A percentile compares a stretch with the other conserved stretches of the same genome.
These are phyloP conservation scores for Lepidium aucheri DNA, from an alignment of 345 rosid species.

Conservation along the genomic window DNA sequence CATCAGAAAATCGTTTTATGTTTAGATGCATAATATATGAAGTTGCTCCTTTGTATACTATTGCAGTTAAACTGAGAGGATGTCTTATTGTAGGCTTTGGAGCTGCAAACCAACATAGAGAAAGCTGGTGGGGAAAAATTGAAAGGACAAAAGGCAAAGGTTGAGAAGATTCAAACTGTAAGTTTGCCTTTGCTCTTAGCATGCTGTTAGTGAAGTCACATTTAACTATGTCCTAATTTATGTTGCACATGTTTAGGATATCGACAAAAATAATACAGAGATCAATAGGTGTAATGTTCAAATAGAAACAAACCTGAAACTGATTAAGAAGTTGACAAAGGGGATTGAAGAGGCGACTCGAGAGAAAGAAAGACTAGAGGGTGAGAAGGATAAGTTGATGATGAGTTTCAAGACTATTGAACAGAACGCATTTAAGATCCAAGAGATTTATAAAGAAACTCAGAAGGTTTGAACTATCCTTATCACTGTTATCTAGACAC, in stretches of 20 bases:
- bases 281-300: conserved; percentile 86
- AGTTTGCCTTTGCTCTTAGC: conserved; percentile 32
- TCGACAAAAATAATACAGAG: conserved; percentile 74
- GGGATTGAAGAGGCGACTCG: conserved; percentile 71
- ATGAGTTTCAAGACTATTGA: conserved; percentile 57
- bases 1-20: background rate
- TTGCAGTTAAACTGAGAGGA: background rate
- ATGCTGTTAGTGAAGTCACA: conserved; percentile 1
- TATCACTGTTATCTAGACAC: conserved; percentile 1
- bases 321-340: conserved; percentile 80
- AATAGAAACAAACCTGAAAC: conserved; percentile 78
- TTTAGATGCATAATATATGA: background rate
- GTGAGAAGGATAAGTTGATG: conserved; percentile 65
- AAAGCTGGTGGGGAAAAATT: conserved; percentile 80
- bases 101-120: conserved; percentile 83
- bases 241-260: conserved; percentile 48
- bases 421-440: conserved; percentile 77
- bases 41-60: background rate
- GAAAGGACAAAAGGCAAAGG: conserved; percentile 74
- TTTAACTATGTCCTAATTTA: conserved; percentile 16
- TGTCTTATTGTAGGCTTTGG: conserved; percentile 46
- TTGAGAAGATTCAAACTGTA: conserved; percentile 77
- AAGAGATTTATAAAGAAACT: conserved; percentile 67
- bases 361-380: conserved; percentile 60
- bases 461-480: conserved; percentile 49